These are phyloP conservation scores for Suhomyces wounanorum DNA, from an alignment of 1,139 yeast genomes.

Conservation along the genomic window DNA sequence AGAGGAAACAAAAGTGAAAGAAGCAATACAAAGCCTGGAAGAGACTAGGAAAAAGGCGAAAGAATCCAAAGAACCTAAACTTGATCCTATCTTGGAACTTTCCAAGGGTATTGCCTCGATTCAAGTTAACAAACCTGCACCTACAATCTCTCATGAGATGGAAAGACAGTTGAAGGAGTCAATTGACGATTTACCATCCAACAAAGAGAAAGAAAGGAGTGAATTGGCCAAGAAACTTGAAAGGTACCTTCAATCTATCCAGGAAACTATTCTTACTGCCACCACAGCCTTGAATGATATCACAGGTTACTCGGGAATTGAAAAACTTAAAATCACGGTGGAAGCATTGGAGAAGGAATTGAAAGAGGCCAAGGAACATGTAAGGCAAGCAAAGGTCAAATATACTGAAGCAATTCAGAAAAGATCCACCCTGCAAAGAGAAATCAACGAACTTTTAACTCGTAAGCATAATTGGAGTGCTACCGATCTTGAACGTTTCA, in stretches of 20 bases:
- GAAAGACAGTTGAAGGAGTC: conserved; percentile 25
- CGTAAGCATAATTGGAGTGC: conserved; percentile 83
- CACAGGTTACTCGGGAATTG: conserved; percentile 89
- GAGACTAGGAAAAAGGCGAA: background rate
- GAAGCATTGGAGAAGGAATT: conserved; percentile 53
- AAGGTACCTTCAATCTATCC: conserved; percentile 61
- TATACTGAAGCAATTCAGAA: conserved; percentile 66
- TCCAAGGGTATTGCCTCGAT: conserved; percentile 4
- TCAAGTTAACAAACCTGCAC: conserved; percentile 2
- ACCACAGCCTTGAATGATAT: conserved; percentile 81
- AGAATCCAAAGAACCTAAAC: background rate
- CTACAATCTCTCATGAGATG: conserved; percentile 11
- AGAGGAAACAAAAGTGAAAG: background rate
- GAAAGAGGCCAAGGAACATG: conserved; percentile 48
- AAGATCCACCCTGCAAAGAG: conserved; percentile 75
- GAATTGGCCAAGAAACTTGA: conserved; percentile 41
- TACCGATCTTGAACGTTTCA: conserved; percentile 78
- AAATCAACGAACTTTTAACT: conserved; percentile 84
- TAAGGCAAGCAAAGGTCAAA: conserved; percentile 49
- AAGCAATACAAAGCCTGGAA: background rate
- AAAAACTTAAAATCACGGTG: conserved; percentile 64
- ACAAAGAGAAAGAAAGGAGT: conserved; percentile 25
- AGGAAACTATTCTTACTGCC: conserved; percentile 66
- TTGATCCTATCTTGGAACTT: conserved; percentile 1
- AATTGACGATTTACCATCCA: conserved; percentile 34